Evolutionary conservation across 2,329 filamentous ascomycete species (phyloP), one percentile per base, ranked within the genome.

Genomic region (Colletotrichum eremochloae): DNA sequence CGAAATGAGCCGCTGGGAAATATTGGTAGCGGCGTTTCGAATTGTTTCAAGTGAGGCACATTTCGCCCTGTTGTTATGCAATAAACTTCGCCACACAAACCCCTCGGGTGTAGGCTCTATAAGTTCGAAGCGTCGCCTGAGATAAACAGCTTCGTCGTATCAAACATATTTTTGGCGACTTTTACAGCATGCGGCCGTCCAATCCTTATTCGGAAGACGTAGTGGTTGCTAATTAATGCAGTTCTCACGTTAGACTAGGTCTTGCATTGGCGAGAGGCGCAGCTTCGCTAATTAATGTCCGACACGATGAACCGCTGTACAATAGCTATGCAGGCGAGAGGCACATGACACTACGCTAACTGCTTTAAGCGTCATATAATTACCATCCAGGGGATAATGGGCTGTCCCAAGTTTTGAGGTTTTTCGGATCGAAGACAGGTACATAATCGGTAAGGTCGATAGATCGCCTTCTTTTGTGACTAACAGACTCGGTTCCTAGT

Each of bases 31-130:
- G 52, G 31, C n/a, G 69, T 72, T 55, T n/a, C 66, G 57, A 18
- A 36, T 69, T 64, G 24, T 61, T 33, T 48, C 0, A 9, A 12
- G 58, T 29, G 31, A 20, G 15, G 92, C 0, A 86, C 89, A 4
- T 38, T 31, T 20, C 11, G 8, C n/a, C n/a, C 48, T 53, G 48
- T 63, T 60, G 24, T 58, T 57, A 48, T 50, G 15, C 20, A 9
- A 55, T 12, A 9, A 9, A 18, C 9, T 9, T 24, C 12, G 55
- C 14, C 15, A 12, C 53, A 2, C 53, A n/a, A 14, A 5, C 53
- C 9, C 29, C 20, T 24, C 2, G 11, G 20, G 11, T 33, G 11
- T 20, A 14, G 55, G 18, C 6, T 7, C n/a, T 57, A 40, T 57
- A 24, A 24, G 40, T 33, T 15, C 15, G 55, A 57, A 44, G 24